Evolutionary conservation across 371 early-diverging fungal genomes (phyloP), one percentile per base, ranked within the genome.

Genomic region (Funneliformis caledonium): DNA sequence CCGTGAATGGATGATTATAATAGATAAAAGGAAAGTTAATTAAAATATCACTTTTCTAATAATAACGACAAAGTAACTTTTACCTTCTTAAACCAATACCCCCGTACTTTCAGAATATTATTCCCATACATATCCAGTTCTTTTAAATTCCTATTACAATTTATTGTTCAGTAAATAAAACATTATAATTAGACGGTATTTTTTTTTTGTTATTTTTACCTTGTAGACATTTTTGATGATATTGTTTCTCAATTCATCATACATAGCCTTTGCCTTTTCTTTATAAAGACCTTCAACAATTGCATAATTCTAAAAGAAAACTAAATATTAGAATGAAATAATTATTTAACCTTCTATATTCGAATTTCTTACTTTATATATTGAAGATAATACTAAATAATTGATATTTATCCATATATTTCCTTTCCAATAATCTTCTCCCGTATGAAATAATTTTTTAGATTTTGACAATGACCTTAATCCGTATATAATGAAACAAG

Each of bases 361-460:
- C n/a, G n/a, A n/a, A n/a, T n/a, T n/a, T n/a, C 84, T 82, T 87
- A 92, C 92, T 56, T 87, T 90, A 84, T 94, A 85, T 68, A 98
- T 86, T 45, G 93, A 88, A 50, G 91, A 88, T 47, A 97, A 84
- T 0, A 92, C 91, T 69, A 98, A 85, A 84, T 96, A 98, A 85
- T 97, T 97, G 80, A 96, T 87, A 80, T 97, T 96, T 81, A 97
- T 90, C 98, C 98, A 98, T 56, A 97, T 91, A 2, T 97, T 96
- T 2, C 98, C 98, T 56, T 95, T 88, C 98, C 98, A 98, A 83
- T 97, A 97, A 83, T 96, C 93, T 84, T 98, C 98, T 68, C 92
- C 95, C 1, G 91, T 91, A 7, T 90, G 91, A 84, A 92, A 97
- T 64, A 85, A 91, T 33, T 85, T 85, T 83, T 97, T 95, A 8